Evolutionary conservation across 768 basidiomycete species (phyloP).

Genomic region (Pholiota conissans): DNA sequence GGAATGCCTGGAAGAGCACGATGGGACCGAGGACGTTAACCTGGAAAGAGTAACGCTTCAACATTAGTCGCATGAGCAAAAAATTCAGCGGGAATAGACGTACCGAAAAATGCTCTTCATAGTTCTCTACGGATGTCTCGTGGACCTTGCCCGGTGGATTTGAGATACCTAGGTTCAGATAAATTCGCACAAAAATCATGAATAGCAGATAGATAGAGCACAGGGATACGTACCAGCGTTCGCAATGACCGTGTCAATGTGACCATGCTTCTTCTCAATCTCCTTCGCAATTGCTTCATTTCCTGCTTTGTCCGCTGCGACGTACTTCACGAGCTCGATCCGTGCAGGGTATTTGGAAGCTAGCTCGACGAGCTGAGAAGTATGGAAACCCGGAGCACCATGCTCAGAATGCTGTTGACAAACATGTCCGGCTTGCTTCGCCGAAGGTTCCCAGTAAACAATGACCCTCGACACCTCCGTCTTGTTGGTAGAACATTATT

Average conservation of each 20-base stretch:
- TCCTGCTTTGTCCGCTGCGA: not conserved
- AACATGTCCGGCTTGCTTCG: no score
- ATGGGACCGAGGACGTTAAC: no score
- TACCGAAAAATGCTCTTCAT: not conserved
- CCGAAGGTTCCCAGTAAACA: no score
- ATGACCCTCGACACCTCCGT: no score
- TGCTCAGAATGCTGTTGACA: no score
- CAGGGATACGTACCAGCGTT: not conserved
- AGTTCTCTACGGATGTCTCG: not conserved
- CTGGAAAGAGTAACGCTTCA: no score
- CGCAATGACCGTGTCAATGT: slow-evolving; percentile 1
- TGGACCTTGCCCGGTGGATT: not conserved
- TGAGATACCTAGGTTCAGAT: not conserved
- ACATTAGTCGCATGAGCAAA: not conserved
- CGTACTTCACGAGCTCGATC: not conserved
- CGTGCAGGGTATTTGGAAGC: not conserved
- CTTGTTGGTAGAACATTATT: no score
- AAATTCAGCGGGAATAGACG: not conserved
- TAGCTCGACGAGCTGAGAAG: not conserved
- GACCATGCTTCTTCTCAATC: not conserved
- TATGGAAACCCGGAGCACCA: no score
- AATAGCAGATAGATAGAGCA: not conserved
- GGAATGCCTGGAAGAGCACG: no score
- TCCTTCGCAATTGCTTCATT: not conserved
- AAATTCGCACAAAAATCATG: not conserved